phyloP scores from a whole-genome alignment of 306 rosid species.

The Vigna unguiculata region DNA sequence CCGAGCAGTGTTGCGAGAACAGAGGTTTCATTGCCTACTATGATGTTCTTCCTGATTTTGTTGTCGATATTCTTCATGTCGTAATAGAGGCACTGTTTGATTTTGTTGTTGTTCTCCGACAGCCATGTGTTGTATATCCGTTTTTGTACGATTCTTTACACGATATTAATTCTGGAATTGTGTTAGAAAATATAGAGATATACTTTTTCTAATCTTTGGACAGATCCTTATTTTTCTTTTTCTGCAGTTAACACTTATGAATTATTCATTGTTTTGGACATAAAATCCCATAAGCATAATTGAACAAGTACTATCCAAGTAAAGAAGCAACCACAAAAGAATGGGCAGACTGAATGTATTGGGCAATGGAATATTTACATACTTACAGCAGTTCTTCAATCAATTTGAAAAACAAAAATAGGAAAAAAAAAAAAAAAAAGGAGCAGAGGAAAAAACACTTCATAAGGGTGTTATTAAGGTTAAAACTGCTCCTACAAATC shows the following conservation, averaged over 20 bases:
- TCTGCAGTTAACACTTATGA: neutral
- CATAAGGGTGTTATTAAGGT: slow-evolving; percentile 51
- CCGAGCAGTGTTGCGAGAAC: slow-evolving; percentile 63
- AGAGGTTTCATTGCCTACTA: slow-evolving; percentile 46
- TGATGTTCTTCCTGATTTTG: slow-evolving; percentile 46
- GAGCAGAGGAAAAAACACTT: slow-evolving; percentile 9
- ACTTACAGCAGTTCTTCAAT: slow-evolving; percentile 49
- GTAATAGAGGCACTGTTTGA: slow-evolving; percentile 47
- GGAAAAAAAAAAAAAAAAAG: slow-evolving; percentile 5
- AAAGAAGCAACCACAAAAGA: slow-evolving; percentile 50
- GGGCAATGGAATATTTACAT: slow-evolving; percentile 74
- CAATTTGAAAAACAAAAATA: slow-evolving; percentile 26
- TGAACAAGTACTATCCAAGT: slow-evolving; percentile 2
- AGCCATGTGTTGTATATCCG: slow-evolving; percentile 12
- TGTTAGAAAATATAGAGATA: slow-evolving; percentile 16
- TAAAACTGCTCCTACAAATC: slow-evolving; percentile 56
- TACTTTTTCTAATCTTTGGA: neutral
- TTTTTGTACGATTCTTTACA: slow-evolving; percentile 41
- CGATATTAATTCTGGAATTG: neutral
- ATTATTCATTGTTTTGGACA: neutral
- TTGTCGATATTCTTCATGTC: slow-evolving; percentile 47
- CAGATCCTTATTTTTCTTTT: neutral
- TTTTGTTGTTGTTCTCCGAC: slow-evolving; percentile 2
- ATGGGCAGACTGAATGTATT: slow-evolving; percentile 53
- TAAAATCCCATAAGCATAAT: neutral